Evolutionary conservation across 2,329 filamentous ascomycete species (phyloP).

Genomic region (Beauveria medogensis): DNA sequence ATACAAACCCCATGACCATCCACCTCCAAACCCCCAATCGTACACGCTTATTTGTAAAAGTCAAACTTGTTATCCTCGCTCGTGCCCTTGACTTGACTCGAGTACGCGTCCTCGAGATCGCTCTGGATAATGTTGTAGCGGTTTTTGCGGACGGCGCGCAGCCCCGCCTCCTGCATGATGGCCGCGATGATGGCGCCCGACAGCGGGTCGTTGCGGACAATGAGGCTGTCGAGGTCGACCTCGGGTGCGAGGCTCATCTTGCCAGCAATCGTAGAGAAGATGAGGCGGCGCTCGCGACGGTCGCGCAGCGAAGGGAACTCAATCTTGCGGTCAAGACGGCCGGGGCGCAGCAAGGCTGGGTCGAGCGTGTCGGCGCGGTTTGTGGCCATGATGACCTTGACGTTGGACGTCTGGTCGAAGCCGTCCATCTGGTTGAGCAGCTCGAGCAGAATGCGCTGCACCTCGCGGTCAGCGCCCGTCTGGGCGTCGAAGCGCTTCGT

Average conservation of each 20-base stretch:
- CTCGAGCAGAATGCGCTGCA: conserved; percentile 95
- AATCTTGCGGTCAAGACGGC: conserved; percentile 94
- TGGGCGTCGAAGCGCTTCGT: conserved; percentile 99
- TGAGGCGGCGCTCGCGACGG: conserved; percentile 86
- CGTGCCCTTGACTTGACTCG: conserved; percentile 83
- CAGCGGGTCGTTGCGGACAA: conserved; percentile 91
- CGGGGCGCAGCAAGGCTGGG: conserved; percentile 86
- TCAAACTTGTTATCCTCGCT: conserved; percentile 69
- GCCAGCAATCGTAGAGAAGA: conserved; percentile 91
- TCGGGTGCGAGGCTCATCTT: conserved; percentile 98
- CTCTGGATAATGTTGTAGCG: conserved; percentile 98
- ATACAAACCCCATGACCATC: conserved; percentile 1
- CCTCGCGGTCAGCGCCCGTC: conserved; percentile 94
- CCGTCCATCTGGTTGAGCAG: conserved; percentile 99
- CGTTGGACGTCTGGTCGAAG: conserved; percentile 97
- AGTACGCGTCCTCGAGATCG: conserved; percentile 95
- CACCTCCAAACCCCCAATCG: background rate
- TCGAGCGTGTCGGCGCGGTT: conserved; percentile 97
- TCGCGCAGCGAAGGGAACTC: conserved; percentile 96
- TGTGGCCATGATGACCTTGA: conserved; percentile 99
- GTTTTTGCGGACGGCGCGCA: conserved; percentile 93
- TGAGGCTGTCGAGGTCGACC: conserved; percentile 91
- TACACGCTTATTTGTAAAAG: conserved; percentile 66
- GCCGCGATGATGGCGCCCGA: conserved; percentile 94
- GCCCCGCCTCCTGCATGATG: conserved; percentile 97